phyloP scores from a whole-genome alignment of 805 yeast genomes.

The Metschnikowia shivogae region DNA sequence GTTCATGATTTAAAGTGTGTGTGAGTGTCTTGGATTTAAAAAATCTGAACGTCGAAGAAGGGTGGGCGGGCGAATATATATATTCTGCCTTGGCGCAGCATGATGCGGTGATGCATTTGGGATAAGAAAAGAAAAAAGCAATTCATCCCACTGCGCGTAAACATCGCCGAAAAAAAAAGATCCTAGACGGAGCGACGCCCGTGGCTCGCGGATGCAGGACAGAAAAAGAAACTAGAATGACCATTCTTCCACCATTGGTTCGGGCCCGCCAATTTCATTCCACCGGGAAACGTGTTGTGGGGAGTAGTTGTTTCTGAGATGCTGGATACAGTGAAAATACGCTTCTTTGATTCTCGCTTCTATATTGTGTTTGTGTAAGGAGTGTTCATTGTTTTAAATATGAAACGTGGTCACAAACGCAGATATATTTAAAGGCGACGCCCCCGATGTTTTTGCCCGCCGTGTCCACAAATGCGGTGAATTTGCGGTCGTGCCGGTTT shows the following conservation, averaged over 20 bases:
- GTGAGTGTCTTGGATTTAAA: background rate
- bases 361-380: background rate
- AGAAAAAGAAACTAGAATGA: background rate
- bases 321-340: too few species aligned
- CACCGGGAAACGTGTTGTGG: too few species aligned
- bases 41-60: background rate
- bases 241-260: too few species aligned
- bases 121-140: slow-evolving; percentile 2
- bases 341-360: too few species aligned
- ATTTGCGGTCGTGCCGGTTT: background rate
- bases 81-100: background rate
- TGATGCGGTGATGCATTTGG: slow-evolving; percentile 4
- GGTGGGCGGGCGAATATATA: slow-evolving; percentile 1
- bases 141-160: background rate
- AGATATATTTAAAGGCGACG: background rate
- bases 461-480: background rate
- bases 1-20: slow-evolving; percentile 12
- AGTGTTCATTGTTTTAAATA: background rate
- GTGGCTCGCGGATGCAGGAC: background rate
- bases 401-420: background rate
- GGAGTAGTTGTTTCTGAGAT: too few species aligned
- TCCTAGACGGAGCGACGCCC: background rate
- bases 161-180: slow-evolving; percentile 3
- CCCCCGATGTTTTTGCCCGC: background rate
- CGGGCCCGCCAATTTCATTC: too few species aligned